These are phyloP conservation scores for Suillus subluteus DNA, from an alignment of 768 basidiomycete species.

Conservation along the genomic window DNA sequence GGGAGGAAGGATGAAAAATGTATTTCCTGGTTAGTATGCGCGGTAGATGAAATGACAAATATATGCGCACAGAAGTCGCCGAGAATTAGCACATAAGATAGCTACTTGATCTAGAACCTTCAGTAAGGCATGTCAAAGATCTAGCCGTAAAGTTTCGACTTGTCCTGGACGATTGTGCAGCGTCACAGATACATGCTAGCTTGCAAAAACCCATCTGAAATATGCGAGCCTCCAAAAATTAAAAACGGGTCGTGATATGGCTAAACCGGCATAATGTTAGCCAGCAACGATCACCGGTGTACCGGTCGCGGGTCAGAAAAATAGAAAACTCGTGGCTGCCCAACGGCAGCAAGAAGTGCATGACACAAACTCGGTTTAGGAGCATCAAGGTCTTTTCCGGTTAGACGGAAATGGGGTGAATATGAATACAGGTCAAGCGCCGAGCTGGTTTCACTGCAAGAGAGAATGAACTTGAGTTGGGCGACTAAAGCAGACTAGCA, in stretches of 20 bases:
- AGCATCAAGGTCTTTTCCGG: conserved; percentile 34
- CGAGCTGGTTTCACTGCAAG: conserved; percentile 61
- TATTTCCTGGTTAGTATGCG: too few relatives aligned
- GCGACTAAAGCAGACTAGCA: conserved; percentile 32
- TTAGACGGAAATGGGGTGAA: conserved; percentile 51
- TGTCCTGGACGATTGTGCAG: conserved; percentile 6
- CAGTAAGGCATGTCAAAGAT: conserved; percentile 35
- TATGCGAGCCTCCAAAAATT: conserved; percentile 50
- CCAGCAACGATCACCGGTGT: conserved; percentile 51
- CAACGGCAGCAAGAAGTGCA: conserved; percentile 38
- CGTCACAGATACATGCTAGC: conserved; percentile 12
- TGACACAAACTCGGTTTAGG: neutral
- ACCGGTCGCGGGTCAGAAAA: conserved; percentile 60
- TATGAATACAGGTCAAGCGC: conserved; percentile 69
- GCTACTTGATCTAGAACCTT: conserved; percentile 42
- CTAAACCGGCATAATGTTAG: conserved; percentile 42
- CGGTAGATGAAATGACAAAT: neutral
- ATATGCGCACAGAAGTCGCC: conserved; percentile 51
- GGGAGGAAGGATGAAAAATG: conserved; percentile 51
- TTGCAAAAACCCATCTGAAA: neutral
- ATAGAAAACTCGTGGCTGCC: conserved; percentile 57
- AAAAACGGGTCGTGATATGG: conserved; percentile 68
- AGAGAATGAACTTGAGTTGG: conserved; percentile 49
- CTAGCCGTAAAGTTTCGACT: conserved; percentile 19
- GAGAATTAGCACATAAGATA: conserved; percentile 60